A percentile compares a stretch with the other conserved stretches of the same genome.
These are phyloP conservation scores for Neurospora africana DNA, from an alignment of 495 filamentous ascomycete species.

Conservation along the genomic window DNA sequence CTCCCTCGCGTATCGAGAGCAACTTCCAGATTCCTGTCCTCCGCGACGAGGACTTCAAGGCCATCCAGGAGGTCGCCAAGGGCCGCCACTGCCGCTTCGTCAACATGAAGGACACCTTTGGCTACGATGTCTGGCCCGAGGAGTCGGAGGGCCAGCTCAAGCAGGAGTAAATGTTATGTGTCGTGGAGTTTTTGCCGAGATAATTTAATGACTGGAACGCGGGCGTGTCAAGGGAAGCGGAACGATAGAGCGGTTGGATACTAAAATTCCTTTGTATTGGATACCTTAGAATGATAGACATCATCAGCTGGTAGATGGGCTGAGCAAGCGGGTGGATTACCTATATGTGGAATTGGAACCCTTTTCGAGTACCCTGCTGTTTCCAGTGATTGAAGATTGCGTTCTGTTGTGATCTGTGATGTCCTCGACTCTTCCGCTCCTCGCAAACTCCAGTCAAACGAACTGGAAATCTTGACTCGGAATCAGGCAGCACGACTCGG, in stretches of 20 bases:
- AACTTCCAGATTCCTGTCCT: constrained; percentile 34
- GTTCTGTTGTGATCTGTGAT: not conserved
- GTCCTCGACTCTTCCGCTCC: not conserved
- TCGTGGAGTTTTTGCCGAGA: not conserved
- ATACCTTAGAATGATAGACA: not conserved
- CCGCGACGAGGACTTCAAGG: constrained; percentile 30
- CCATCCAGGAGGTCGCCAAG: constrained; percentile 31
- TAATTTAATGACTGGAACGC: not conserved
- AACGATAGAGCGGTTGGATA: not conserved
- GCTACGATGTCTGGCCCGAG: constrained; percentile 40
- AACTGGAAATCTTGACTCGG: not conserved
- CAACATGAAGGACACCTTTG: constrained; percentile 66
- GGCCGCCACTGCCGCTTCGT: constrained; percentile 56
- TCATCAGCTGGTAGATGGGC: not conserved
- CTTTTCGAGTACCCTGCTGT: not conserved
- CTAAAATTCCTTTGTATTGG: not conserved
- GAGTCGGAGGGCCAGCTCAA: constrained; percentile 21
- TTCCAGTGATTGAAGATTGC: not conserved
- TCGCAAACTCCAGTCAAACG: not conserved
- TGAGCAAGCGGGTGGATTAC: not conserved
- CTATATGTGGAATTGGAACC: not conserved
- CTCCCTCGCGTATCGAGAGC: constrained; percentile 55
- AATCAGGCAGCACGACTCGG: not conserved
- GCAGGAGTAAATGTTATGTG: not conserved
- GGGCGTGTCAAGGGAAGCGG: not conserved